These are phyloP conservation scores for Phaffomyces thermotolerans DNA, from an alignment of 805 yeast species.

Conservation along the genomic window DNA sequence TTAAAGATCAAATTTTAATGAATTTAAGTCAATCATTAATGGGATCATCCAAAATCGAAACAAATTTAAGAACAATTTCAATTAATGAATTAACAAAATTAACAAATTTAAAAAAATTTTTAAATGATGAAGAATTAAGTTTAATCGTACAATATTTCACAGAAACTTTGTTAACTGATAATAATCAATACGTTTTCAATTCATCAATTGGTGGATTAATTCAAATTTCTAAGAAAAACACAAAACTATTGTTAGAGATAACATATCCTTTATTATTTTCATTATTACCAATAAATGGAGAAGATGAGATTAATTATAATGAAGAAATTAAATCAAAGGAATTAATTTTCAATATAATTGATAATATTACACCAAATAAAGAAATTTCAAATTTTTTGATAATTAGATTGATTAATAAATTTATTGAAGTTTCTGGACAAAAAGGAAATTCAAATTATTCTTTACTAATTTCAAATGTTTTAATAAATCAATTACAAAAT, in stretches of 20 bases:
- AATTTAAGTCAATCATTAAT: conserved; percentile 63
- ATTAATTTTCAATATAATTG: conserved; percentile 20
- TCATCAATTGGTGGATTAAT: conserved; percentile 52
- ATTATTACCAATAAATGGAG: conserved; percentile 40
- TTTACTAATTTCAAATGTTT: conserved; percentile 14
- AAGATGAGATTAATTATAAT: conserved; percentile 22
- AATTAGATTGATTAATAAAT: conserved; percentile 30
- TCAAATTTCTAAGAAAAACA: conserved; percentile 31
- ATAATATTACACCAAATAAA: conserved; percentile 24
- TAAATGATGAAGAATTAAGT: conserved; percentile 48
- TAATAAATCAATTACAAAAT: conserved; percentile 17
- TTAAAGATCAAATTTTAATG: conserved; percentile 62
- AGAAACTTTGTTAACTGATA: conserved; percentile 49
- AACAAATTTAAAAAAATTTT: conserved; percentile 40
- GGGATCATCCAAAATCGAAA: conserved; percentile 60
- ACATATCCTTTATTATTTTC: conserved; percentile 46
- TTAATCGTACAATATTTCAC: conserved; percentile 58
- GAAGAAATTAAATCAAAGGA: conserved; percentile 21
- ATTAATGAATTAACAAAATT: conserved; percentile 57
- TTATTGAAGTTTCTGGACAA: conserved; percentile 16
- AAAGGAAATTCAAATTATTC: conserved; percentile 12
- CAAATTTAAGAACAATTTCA: conserved; percentile 59
- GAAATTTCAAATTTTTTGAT: conserved; percentile 31
- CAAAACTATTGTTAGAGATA: conserved; percentile 39
- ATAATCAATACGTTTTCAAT: conserved; percentile 42